phyloP scores from a whole-genome alignment of 352 stramenopile species.

The Globisporangium carolinianum region DNA sequence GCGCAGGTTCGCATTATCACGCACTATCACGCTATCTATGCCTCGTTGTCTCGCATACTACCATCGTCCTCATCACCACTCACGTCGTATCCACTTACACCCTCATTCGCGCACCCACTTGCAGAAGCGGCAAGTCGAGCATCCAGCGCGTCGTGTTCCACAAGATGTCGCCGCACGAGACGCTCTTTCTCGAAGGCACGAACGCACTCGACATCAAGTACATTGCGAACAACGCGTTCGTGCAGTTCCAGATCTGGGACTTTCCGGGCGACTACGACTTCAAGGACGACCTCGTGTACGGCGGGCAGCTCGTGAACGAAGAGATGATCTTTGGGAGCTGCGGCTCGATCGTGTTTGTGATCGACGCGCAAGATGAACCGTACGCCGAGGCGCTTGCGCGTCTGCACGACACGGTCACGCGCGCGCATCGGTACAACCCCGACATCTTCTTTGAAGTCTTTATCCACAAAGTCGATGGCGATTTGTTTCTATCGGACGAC shows the following conservation, averaged over 20 bases:
- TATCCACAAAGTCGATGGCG: conserved; percentile 98
- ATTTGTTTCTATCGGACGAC: conserved; percentile 97
- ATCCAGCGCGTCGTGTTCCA: conserved; percentile 98
- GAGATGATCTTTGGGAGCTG: conserved; percentile 90
- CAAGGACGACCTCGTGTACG: conserved; percentile 87
- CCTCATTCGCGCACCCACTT: background rate
- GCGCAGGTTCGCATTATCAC: conserved; percentile 39
- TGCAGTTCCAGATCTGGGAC: conserved; percentile 99
- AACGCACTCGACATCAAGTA: conserved; percentile 91
- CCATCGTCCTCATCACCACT: too few species aligned
- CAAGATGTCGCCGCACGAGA: conserved; percentile 98
- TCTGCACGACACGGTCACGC: conserved; percentile 84
- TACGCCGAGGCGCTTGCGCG: conserved; percentile 83
- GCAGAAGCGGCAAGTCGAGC: conserved; percentile 81
- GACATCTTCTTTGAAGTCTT: conserved; percentile 98
- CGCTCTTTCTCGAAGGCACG: conserved; percentile 88
- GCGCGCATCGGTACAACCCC: conserved; percentile 90
- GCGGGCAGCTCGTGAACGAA: conserved; percentile 84
- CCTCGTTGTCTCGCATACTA: too few species aligned
- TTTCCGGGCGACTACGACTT: conserved; percentile 95
- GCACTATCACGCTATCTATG: background rate
- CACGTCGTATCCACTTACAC: background rate
- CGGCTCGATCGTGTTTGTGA: conserved; percentile 95
- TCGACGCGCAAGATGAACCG: conserved; percentile 96
- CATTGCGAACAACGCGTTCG: conserved; percentile 97